phyloP scores from a whole-genome alignment of 1,139 yeast species.

The Yamadazyma siamensis region DNA sequence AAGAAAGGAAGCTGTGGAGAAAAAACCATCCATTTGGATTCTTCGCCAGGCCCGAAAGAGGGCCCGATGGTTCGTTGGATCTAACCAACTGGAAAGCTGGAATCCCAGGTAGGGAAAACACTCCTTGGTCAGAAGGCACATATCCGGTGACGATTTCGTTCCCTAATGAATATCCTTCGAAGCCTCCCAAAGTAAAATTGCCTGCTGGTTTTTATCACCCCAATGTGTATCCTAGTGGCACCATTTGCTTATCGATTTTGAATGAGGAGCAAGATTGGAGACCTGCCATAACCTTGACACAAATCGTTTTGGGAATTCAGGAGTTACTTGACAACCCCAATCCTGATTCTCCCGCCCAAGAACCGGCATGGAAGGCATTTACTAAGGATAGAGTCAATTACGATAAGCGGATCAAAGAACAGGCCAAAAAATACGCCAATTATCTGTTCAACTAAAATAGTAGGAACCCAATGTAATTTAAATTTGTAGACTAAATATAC shows the following conservation, averaged over 20 bases:
- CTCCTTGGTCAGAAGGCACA: slow-evolving; percentile 85
- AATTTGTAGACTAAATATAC: background rate
- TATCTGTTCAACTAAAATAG: slow-evolving; percentile 7
- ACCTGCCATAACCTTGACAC: slow-evolving; percentile 92
- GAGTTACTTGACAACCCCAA: slow-evolving; percentile 88
- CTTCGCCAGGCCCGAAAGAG: slow-evolving; percentile 82
- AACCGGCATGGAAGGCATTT: slow-evolving; percentile 90
- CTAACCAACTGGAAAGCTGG: slow-evolving; percentile 91
- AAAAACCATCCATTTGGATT: slow-evolving; percentile 98
- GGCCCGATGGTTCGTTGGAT: slow-evolving; percentile 77
- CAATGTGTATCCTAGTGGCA: slow-evolving; percentile 94
- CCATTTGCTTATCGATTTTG: slow-evolving; percentile 86
- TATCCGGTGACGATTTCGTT: slow-evolving; percentile 83
- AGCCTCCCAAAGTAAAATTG: slow-evolving; percentile 91
- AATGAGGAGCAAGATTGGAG: slow-evolving; percentile 98
- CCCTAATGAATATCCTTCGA: slow-evolving; percentile 91
- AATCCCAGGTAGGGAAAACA: slow-evolving; percentile 85
- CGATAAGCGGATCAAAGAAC: slow-evolving; percentile 74
- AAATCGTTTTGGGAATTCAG: slow-evolving; percentile 87
- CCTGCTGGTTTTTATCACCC: slow-evolving; percentile 93
- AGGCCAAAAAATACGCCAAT: slow-evolving; percentile 65
- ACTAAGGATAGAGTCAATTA: slow-evolving; percentile 65
- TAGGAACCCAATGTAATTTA: background rate
- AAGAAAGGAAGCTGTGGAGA: slow-evolving; percentile 95
- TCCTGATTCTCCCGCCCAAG: slow-evolving; percentile 96